Evolutionary conservation across 1,139 yeast species (phyloP), one percentile per base, ranked within the genome.

Genomic region (Meyerozyma guilliermondii): DNA sequence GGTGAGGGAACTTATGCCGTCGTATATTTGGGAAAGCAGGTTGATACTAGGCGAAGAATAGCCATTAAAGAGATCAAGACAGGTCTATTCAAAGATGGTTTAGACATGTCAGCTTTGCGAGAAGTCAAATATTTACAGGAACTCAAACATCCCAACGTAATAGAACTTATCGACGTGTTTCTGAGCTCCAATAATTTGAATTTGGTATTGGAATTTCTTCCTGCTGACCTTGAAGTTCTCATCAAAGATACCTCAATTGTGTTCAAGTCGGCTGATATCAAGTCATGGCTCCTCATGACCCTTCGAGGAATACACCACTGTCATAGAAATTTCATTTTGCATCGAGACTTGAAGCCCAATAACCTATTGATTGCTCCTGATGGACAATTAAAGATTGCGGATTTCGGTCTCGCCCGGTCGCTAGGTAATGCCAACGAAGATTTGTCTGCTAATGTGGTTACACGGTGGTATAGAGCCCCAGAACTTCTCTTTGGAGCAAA

Each of bases 1-100:
- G 98, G 98, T 59, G 99, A 94, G 67, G 99, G 99, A 65, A 94
- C 99, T 1, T 94, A 92, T 71, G 99, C 98, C 38, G 95, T 91
- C 45, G 99, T 94, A 2, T 92, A 86, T 57, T 73, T 92, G 14
- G 98, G 96, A 1, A 76, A 75, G 45, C 83, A 81, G 52, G 54
- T 76, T 20, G 65, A 78, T 33, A 73, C 82, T 9, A 65, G 69
- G 14, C 66, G 92, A 42, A 72, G 74, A 44, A 83, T 92, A 30
- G 99, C 99, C 52, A 84, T 94, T 50, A 94, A 94, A 59, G 96
- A 89, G 68, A 92, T 94, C 72, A 92, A 94, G 58, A 86, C 95
- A 0, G 95, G 96, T 2, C 83, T 87, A 49, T 91, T 91, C 68
- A 89, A 89, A 60, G 98, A 92, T 65, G 99, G 98, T 0, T 66